Evolutionary conservation across 2,329 filamentous ascomycete species (phyloP).

Genomic region (Talaromyces verruculosus): DNA sequence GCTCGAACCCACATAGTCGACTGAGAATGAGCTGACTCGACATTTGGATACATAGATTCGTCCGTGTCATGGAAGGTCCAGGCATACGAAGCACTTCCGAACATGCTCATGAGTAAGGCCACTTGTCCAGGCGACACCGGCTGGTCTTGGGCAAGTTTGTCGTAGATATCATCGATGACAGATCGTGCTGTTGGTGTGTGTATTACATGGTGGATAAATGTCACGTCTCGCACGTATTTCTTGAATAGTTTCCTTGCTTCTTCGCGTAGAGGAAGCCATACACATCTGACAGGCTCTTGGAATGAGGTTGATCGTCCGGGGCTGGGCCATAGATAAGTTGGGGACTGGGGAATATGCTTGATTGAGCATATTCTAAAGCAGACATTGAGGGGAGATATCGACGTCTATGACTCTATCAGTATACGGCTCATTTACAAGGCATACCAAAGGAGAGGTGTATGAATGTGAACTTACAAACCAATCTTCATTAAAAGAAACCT

Average conservation of each 20-base stretch:
- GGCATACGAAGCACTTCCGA: constrained; percentile 34
- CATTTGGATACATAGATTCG: constrained; percentile 22
- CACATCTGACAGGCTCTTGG: constrained; percentile 25
- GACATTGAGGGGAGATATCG: constrained; percentile 13
- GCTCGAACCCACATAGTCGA: constrained; percentile 33
- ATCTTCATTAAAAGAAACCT: constrained; percentile 9
- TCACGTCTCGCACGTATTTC: constrained; percentile 35
- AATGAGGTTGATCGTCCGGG: constrained; percentile 6
- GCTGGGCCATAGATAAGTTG: constrained; percentile 13
- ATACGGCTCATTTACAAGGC: too few species aligned
- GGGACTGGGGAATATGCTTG: constrained; percentile 14
- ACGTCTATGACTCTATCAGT: constrained; percentile 4
- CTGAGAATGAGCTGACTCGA: constrained; percentile 31
- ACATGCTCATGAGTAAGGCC: constrained; percentile 34
- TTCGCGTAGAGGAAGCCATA: constrained; percentile 37
- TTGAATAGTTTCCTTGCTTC: constrained; percentile 37
- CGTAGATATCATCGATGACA: constrained; percentile 33
- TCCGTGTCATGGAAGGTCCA: constrained; percentile 31
- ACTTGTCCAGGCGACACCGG: constrained; percentile 30
- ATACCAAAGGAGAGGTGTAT: too few species aligned
- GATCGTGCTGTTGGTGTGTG: constrained; percentile 32
- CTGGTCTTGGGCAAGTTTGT: constrained; percentile 24
- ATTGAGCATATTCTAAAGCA: constrained; percentile 13
- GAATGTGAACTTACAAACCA: constrained; percentile 8
- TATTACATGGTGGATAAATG: constrained; percentile 38